Conservation (phyloP, 139 green algal genomes). For the Spirogloea muscicola region DNA sequence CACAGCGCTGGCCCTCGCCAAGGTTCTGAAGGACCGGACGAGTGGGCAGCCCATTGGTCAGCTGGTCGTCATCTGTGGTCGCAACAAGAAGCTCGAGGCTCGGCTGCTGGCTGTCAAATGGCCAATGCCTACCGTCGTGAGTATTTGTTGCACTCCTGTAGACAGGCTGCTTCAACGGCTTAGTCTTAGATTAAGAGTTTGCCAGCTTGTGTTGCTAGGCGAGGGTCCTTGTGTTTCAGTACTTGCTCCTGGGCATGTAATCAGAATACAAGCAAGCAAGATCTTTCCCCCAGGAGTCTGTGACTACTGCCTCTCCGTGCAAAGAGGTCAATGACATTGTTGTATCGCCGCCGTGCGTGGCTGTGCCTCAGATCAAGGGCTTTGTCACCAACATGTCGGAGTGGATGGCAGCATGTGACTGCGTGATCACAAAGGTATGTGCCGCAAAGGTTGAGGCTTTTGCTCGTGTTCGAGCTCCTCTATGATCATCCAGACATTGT, state of each 20-base stretch:
- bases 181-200: no score
- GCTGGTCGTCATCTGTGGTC: slow-evolving; percentile 88
- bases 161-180: neutral
- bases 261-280: no score
- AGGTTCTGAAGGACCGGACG: slow-evolving; percentile 46
- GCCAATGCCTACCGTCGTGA: slow-evolving; percentile 35
- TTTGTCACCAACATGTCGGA: slow-evolving; percentile 94
- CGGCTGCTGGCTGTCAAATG: slow-evolving; percentile 52
- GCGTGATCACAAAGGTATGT: slow-evolving; percentile 80
- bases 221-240: no score
- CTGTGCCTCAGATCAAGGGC: slow-evolving; percentile 54
- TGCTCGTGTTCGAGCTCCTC: no score
- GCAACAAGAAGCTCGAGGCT: slow-evolving; percentile 77
- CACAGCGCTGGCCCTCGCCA: slow-evolving; percentile 73
- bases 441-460: neutral
- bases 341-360: no score
- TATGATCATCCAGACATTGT: no score
- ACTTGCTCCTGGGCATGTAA: no score
- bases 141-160: slow-evolving; percentile 26
- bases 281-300: no score
- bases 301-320: no score
- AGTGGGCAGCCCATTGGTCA: slow-evolving; percentile 54
- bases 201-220: no score
- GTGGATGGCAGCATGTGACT: slow-evolving; percentile 83
- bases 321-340: no score